Evolutionary conservation across 371 early-diverging fungal species (phyloP), one percentile per base, ranked within the genome.

Genomic region (Mortierella sp.): DNA sequence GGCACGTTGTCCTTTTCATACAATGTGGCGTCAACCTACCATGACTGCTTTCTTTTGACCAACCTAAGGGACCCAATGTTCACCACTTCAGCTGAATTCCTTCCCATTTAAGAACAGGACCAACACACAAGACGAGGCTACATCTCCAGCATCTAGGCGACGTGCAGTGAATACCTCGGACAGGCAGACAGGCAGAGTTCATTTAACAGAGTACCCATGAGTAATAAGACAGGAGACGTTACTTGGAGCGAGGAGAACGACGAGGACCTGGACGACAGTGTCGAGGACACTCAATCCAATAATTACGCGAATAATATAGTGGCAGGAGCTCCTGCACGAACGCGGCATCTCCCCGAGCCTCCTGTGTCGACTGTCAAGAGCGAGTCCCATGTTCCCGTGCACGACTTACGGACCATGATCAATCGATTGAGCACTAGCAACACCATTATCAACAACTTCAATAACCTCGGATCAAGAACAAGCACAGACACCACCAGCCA

Each of bases 11-110:
- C 19, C 34, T 16, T 65, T 24, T 65, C 7, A 9, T 34, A 5
- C 34, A 31, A 2, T n/a, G 44, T 38, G 68, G 68, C 42, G 68
- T 38, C 44, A 9, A 28, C 9, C 11, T 9, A 3, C 9, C 10
- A 68, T 38, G 68, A 68, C 68, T 68, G 68, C 68, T 68, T 68
- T 68, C 24, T 68, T 38, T 38, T 11, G 55, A n/a, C 8, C n/a
- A 9, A 4, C 16, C 44, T 3, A 42, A 9, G 38, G 2, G 24
- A 21, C 38, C 38, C 42, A 10, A 38, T 38, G 42, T 38, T 38
- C 42, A 5, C 42, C 42, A 38, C 42, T 3, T 5, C 42, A 38
- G 42, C 5, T 38, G 42, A 38, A 38, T 38, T 10, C 11, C 10
- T 10, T 11, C 9, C 21, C 42, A 68, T 68, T 68, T 11, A 42